Evolutionary conservation across 2,329 filamentous ascomycete genomes (phyloP).

Genomic region (Capronia americana): DNA sequence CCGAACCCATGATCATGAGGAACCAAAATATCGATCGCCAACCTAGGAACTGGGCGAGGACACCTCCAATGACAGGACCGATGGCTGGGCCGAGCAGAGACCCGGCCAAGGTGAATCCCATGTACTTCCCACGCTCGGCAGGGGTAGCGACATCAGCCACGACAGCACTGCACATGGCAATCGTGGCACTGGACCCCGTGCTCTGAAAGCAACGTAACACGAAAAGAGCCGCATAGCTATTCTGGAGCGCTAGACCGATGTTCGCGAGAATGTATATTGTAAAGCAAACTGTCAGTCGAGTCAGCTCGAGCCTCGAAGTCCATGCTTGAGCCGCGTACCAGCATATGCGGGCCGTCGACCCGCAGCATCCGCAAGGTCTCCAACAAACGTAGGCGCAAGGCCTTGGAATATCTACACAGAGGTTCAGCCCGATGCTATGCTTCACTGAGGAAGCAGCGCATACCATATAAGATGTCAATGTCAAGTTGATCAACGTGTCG

Average conservation of each 20-base stretch:
- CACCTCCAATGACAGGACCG: slow-evolving; percentile 54
- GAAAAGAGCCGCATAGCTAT: slow-evolving; percentile 48
- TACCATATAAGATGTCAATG: slow-evolving; percentile 44
- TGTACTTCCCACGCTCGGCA: slow-evolving; percentile 50
- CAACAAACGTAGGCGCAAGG: slow-evolving; percentile 59
- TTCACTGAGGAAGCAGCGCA: neutral
- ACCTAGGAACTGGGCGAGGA: slow-evolving; percentile 53
- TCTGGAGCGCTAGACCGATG: slow-evolving; percentile 50
- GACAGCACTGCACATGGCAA: slow-evolving; percentile 50
- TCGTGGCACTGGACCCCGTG: slow-evolving; percentile 47
- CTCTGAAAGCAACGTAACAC: slow-evolving; percentile 49
- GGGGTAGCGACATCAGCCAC: slow-evolving; percentile 50
- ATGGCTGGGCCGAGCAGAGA: slow-evolving; percentile 53
- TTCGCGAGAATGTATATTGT: slow-evolving; percentile 53
- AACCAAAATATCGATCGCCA: slow-evolving; percentile 64
- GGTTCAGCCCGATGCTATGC: neutral
- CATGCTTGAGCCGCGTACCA: slow-evolving; percentile 18
- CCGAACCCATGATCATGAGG: slow-evolving; percentile 55
- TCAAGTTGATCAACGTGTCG: slow-evolving; percentile 42
- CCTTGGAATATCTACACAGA: slow-evolving; percentile 58
- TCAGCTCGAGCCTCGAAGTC: neutral
- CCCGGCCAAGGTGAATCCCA: slow-evolving; percentile 48
- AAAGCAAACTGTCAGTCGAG: slow-evolving; percentile 46
- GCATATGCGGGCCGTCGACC: slow-evolving; percentile 60
- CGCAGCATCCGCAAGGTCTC: slow-evolving; percentile 58